Evolutionary conservation across 768 basidiomycete genomes (phyloP).

Genomic region (Mycena indigotica): DNA sequence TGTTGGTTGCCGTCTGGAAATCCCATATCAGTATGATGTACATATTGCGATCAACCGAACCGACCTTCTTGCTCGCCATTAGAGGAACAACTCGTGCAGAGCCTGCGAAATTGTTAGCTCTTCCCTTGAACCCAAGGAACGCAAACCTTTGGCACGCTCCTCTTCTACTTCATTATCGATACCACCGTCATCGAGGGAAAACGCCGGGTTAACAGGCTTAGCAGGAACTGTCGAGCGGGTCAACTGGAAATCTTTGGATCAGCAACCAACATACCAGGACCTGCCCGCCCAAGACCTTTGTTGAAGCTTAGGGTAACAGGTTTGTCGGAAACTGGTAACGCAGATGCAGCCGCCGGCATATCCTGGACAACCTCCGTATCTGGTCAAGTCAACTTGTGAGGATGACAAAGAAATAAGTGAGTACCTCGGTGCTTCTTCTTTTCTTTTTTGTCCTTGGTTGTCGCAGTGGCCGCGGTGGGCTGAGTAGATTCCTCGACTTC

Average conservation of each 20-base stretch:
- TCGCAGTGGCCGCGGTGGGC: slow-evolving; percentile 27
- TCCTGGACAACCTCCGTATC: slow-evolving; percentile 37
- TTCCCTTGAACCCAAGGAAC: not conserved
- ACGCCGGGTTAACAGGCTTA: slow-evolving; percentile 57
- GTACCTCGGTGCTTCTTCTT: slow-evolving; percentile 65
- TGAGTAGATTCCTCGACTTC: slow-evolving; percentile 66
- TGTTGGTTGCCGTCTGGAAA: slow-evolving; percentile 80
- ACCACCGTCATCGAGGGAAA: slow-evolving; percentile 64
- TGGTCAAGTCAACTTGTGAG: too few species aligned
- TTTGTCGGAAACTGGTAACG: slow-evolving; percentile 74
- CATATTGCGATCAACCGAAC: not conserved
- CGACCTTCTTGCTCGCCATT: slow-evolving; percentile 83
- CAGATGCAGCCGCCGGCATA: slow-evolving; percentile 56
- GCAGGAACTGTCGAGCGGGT: slow-evolving; percentile 23
- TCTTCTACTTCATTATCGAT: slow-evolving; percentile 46
- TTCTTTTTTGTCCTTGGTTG: slow-evolving; percentile 52
- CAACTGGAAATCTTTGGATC: not conserved
- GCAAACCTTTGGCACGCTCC: slow-evolving; percentile 34
- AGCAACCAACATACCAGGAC: slow-evolving; percentile 9
- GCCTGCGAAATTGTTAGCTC: not conserved
- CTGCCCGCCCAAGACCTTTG: slow-evolving; percentile 40
- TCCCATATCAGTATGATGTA: not conserved
- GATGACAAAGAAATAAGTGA: too few species aligned
- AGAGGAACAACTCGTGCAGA: slow-evolving; percentile 69
- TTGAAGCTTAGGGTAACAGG: slow-evolving; percentile 79